Evolutionary conservation across 352 stramenopile species (phyloP), one percentile per base, ranked within the genome.

Genomic region (Globisporangium alternatum): DNA sequence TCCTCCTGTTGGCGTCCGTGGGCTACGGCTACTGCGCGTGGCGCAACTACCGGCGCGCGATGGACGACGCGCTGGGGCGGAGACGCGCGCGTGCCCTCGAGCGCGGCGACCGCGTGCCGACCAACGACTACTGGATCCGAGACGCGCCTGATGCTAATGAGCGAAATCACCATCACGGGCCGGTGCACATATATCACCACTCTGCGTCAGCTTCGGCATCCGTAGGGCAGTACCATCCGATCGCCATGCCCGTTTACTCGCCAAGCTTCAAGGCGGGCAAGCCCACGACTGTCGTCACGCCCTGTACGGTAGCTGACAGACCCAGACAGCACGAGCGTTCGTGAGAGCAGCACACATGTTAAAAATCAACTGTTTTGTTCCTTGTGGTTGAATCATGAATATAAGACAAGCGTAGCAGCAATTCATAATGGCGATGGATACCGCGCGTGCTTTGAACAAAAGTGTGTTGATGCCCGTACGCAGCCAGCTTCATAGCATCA

Each of bases 121-220:
- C 56, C 19, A 62, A 81, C 53, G 56, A 81, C 48, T 79, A 81
- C 61, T 81, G 74, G 74, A 66, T 56, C 7, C 52, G 64, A 19
- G 64, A 62, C 48, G 19, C 58, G 8, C 13, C 45, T 25, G 25
- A 15, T 31, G 30, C 28, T n/a, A 2, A 25, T n/a, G n/a, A 31
- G 19, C 12, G n/a, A 47, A 9, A 47, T 47, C 41, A 41, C 6
- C 43, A 21, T 15, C 39, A 45, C 4, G 13, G 13, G 10, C 43
- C 19, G 22, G 45, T n/a, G 21, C 19, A 52, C 9, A 25, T 17
- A 2, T 9, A 52, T 30, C 31, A 47, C 53, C 30, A 58, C 56
- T 53, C 41, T 44, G 30, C 57, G 12, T 28, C 45, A 47, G 12
- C 33, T 22, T 13, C 9, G 22, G 13, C 56, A 53, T 2, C 19